phyloP scores from a whole-genome alignment of 257 asterid genomes.

The Solanum dulcamara region DNA sequence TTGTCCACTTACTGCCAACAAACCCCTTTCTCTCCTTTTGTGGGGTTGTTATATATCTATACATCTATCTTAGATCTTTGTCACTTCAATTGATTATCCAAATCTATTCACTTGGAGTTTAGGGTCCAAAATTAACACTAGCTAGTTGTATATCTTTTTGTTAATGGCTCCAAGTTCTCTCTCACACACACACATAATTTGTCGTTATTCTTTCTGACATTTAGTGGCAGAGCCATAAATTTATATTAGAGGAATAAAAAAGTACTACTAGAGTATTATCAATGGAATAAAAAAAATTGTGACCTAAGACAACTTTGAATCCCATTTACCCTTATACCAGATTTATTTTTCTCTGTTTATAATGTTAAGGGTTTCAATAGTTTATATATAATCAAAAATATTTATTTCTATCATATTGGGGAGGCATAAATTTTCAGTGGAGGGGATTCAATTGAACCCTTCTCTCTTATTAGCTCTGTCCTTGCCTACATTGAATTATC shows the following conservation, averaged over 20 bases:
- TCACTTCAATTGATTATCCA: not conserved
- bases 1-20: constrained; percentile 1
- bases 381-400: not conserved
- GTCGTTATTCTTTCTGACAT: not conserved
- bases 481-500: not conserved
- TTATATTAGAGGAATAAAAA: not conserved
- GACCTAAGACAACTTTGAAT: not conserved
- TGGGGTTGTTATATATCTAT: not conserved
- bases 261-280: not conserved
- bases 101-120: not conserved
- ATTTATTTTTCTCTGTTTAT: not conserved
- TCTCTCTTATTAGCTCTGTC: not conserved
- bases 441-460: not conserved
- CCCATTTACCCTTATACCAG: not conserved
- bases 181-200: too few species aligned
- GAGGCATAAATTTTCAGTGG: not conserved
- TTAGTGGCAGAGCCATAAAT: not conserved
- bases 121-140: not conserved
- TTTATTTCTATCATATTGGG: not conserved
- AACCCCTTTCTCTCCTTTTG: not conserved
- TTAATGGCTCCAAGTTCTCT: not conserved
- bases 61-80: not conserved
- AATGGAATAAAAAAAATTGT: not conserved
- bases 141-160: not conserved
- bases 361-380: not conserved